Base-by-base conservation (phyloP, 225 moss, liverwort and hornwort genomes). In the Polytrichum commune region DNA sequence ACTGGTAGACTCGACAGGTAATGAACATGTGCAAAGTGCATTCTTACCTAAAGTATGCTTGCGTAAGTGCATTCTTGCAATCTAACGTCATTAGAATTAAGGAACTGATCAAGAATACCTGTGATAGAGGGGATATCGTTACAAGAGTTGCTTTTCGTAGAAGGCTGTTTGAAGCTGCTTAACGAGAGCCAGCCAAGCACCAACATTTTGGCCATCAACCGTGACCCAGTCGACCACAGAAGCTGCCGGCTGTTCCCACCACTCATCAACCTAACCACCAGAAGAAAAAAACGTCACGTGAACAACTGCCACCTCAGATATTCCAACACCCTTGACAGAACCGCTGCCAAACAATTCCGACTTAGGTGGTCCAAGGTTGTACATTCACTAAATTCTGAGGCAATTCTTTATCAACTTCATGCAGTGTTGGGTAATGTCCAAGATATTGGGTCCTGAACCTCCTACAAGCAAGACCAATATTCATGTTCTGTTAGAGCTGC, bases 161-260 rank as follows among this genome's bases (percentile, higher is more conserved):
- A 98, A 98, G 65, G 97, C 76, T 70, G 91, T 88, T 73, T 98
- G 97, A 29, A 98, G 88, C 83, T 98, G 97, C 67, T 98, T 98
- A 61, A 98, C 97, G 70, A 95, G 93, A 69, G 97, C 95, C 77
- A 98, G 83, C 97, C 97, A 98, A 25, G 97, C 88, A 76, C 88
- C 90, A 62, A 90, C 91, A 65, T 98, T 98, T 73, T 98, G 91
- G 56, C 95, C 88, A 90, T 98, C 97, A 61, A 98, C 94, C 61
- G 92, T 79, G 63, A 93, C 88, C 97, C 97, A 98, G 67, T 98
- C 94, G 58, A 98, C 94, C 23, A 92, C 94, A 55, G 88, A 86
- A 58, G 97, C 92, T 29, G 90, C 87, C 26, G 90, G 90, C 68
- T 98, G 97, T 75, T 98, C 97, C 97, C 97, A 98, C 97, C 97